Percentiles rank a stretch among this genome's conserved stretches.
Conservation (phyloP, 495 filamentous ascomycete species). For the Aspergillus nidulans region DNA sequence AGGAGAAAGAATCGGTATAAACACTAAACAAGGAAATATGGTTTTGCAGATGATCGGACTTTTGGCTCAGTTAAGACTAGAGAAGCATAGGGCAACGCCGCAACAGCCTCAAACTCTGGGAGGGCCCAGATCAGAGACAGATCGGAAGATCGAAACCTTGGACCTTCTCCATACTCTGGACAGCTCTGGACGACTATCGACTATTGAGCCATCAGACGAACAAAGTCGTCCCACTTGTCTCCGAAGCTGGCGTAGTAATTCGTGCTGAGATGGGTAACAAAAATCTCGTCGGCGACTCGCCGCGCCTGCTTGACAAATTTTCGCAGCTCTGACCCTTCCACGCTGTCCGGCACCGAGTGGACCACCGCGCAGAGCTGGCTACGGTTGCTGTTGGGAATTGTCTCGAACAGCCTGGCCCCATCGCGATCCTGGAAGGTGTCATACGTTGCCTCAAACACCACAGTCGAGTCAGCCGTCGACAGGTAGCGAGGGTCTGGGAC, state of each 20-base stretch:
- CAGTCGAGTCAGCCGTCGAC: constrained; percentile 37
- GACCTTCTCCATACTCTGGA: background rate
- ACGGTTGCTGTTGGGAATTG: constrained; percentile 32
- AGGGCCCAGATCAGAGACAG: constrained; percentile 7
- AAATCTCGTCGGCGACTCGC: constrained; percentile 36
- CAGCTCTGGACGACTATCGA: background rate
- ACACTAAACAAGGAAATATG: background rate
- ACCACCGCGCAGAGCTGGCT: constrained; percentile 36
- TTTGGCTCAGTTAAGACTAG: background rate
- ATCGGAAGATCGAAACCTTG: background rate
- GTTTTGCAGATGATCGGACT: background rate
- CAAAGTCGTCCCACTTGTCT: constrained; percentile 38
- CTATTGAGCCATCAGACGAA: constrained; percentile 34
- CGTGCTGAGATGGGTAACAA: constrained; percentile 39
- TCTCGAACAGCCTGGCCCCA: constrained; percentile 28
- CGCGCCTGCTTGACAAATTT: constrained; percentile 34
- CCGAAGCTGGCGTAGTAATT: constrained; percentile 47
- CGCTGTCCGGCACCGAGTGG: constrained; percentile 37
- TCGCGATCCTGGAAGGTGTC: constrained; percentile 36
- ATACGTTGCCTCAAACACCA: constrained; percentile 46
- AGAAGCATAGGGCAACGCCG: background rate
- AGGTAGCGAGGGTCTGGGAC: constrained; percentile 44
- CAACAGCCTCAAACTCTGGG: no score
- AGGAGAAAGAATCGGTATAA: background rate
- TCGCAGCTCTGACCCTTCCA: constrained; percentile 29